Evolutionary conservation across 441 rosid genomes (phyloP).

Genomic region (Euphorbia celastroides): DNA sequence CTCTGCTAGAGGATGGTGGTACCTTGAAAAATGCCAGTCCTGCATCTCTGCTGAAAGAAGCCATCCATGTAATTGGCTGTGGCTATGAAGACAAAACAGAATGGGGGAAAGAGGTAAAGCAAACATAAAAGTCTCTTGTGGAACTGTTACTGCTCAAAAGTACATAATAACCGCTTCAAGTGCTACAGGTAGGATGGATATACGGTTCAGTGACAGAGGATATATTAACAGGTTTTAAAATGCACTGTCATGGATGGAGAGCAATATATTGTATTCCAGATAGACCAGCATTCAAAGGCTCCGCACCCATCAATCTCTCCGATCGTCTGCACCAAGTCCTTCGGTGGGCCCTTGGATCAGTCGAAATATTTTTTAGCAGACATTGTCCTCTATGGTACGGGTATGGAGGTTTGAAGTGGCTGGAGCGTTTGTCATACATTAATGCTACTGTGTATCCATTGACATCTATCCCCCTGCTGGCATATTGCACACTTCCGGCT

Average conservation of each 20-base stretch:
- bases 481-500: conserved; percentile 87
- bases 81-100: conserved; percentile 93
- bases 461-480: conserved; percentile 85
- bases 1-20: conserved; percentile 90
- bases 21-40: conserved; percentile 70
- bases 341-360: conserved; percentile 96
- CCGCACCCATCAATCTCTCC: conserved; percentile 96
- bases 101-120: conserved; percentile 98
- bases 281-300: conserved; percentile 88
- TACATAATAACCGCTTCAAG: too few relatives aligned
- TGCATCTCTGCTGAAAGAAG: conserved; percentile 69
- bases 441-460: conserved; percentile 87
- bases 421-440: conserved; percentile 89
- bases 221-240: conserved; percentile 97
- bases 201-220: too few relatives aligned
- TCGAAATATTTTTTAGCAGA: conserved; percentile 91
- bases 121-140: too few relatives aligned
- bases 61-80: conserved; percentile 85
- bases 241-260: conserved; percentile 99
- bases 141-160: too few relatives aligned
- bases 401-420: conserved; percentile 73
- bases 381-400: conserved; percentile 99
- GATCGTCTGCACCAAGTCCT: conserved; percentile 99
- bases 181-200: too few relatives aligned
- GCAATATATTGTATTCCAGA: conserved; percentile 89